A percentile compares a stretch with the other conserved stretches of the same genome.
Evolutionary conservation across 805 yeast genomes (phyloP).

Genomic region (Saturnispora halmiae): DNA sequence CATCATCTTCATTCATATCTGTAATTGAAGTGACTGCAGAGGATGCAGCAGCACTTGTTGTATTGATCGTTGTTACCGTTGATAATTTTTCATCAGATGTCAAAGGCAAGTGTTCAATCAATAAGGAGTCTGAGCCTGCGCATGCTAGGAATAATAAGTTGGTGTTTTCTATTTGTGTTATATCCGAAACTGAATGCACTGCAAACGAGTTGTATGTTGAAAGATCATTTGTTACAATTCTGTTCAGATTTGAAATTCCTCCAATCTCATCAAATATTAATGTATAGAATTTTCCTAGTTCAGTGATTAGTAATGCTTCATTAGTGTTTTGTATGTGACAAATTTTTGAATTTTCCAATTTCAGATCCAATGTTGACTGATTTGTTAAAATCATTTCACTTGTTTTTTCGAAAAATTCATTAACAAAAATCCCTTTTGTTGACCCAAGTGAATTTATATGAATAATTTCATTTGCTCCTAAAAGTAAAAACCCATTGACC

Average conservation of each 20-base stretch:
- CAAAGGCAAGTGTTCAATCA: constrained; percentile 32
- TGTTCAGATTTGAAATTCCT: constrained; percentile 28
- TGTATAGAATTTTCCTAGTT: constrained; percentile 35
- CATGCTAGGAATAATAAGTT: constrained; percentile 51
- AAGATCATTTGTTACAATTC: constrained; percentile 17
- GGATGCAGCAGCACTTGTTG: constrained; percentile 6
- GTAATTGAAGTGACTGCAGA: constrained; percentile 11
- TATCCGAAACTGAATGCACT: constrained; percentile 31
- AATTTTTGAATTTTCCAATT: constrained; percentile 44
- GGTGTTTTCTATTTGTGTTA: constrained; percentile 32
- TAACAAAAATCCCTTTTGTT: constrained; percentile 51
- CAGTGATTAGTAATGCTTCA: constrained; percentile 33
- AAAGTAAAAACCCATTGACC: constrained; percentile 54
- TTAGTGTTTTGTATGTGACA: constrained; percentile 26
- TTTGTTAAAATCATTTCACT: constrained; percentile 37
- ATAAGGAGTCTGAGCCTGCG: constrained; percentile 47
- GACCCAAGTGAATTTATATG: constrained; percentile 77
- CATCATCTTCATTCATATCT: constrained; percentile 34
- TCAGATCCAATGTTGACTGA: constrained; percentile 41
- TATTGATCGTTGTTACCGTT: too few relatives aligned
- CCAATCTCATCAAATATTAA: constrained; percentile 28
- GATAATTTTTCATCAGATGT: not conserved
- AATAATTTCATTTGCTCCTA: constrained; percentile 71
- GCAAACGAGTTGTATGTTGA: constrained; percentile 18
- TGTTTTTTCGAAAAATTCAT: constrained; percentile 38